Evolutionary conservation across 2,329 filamentous ascomycete species (phyloP).

Genomic region (Curvularia sp.): DNA sequence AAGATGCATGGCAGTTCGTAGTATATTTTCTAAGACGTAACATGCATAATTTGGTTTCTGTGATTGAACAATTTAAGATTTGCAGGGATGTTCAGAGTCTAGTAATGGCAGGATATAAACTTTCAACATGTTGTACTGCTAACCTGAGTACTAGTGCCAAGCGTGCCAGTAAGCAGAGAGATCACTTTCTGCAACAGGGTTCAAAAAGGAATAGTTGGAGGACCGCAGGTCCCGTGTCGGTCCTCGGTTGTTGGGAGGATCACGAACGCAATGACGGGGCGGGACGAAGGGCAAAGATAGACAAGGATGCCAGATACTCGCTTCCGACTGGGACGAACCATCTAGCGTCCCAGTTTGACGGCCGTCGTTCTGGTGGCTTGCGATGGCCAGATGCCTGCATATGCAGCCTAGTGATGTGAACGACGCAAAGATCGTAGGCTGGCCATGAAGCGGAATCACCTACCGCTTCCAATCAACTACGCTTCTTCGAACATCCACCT

Average conservation of each 20-base stretch:
- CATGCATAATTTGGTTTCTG: not conserved
- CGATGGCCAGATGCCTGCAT: constrained; percentile 21
- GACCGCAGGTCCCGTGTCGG: constrained; percentile 1
- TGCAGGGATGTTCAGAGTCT: not conserved
- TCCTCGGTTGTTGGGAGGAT: not conserved
- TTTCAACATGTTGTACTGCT: not conserved
- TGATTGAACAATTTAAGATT: not conserved
- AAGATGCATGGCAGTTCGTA: not conserved
- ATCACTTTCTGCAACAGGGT: not conserved
- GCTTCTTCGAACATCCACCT: constrained; percentile 1
- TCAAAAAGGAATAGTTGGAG: constrained; percentile 3
- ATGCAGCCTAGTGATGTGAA: not conserved
- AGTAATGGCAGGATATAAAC: not conserved
- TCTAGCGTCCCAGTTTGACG: not conserved
- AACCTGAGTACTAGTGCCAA: not conserved
- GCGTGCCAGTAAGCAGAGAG: constrained; percentile 1
- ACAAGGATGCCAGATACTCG: constrained; percentile 1
- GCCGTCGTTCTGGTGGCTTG: constrained; percentile 3
- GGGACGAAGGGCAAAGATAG: constrained; percentile 8
- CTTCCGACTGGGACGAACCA: not conserved
- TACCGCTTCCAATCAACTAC: not conserved
- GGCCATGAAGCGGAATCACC: constrained; percentile 9
- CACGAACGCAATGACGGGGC: constrained; percentile 1
- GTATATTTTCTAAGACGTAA: not conserved
- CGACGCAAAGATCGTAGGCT: constrained; percentile 9